Evolutionary conservation across 2,329 filamentous ascomycete genomes (phyloP).

Genomic region (Alternaria burnsii): DNA sequence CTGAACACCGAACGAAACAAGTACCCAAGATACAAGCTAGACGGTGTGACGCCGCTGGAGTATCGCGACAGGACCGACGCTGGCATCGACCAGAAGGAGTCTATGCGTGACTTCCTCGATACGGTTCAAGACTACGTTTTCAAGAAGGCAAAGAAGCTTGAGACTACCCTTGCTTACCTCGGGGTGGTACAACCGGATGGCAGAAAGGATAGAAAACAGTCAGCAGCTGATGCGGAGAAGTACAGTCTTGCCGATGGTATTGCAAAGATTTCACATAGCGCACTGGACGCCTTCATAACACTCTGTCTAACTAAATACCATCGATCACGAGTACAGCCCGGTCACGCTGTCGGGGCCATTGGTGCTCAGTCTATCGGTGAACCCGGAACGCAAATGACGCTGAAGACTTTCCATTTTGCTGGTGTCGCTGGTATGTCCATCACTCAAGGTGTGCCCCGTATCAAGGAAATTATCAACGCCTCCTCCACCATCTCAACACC

Average conservation of each 20-base stretch:
- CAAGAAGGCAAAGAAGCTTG: constrained; percentile 68
- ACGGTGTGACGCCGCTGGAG: constrained; percentile 59
- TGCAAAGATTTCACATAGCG: constrained; percentile 80
- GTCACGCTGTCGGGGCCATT: constrained; percentile 93
- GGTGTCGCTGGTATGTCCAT: constrained; percentile 99
- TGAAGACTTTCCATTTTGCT: constrained; percentile 99
- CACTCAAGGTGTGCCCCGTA: constrained; percentile 98
- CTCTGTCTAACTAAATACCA: constrained; percentile 90
- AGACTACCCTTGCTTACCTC: constrained; percentile 52
- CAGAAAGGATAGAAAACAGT: constrained; percentile 19
- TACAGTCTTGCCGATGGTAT: constrained; percentile 68
- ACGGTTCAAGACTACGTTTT: constrained; percentile 78
- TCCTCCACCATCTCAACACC: constrained; percentile 94
- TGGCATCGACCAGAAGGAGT: constrained; percentile 67
- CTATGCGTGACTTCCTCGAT: constrained; percentile 80
- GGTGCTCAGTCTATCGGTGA: constrained; percentile 98
- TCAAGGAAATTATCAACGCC: constrained; percentile 99
- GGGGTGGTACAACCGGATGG: constrained; percentile 29
- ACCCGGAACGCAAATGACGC: constrained; percentile 97
- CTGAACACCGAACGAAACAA: constrained; percentile 73
- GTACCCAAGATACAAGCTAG: constrained; percentile 44
- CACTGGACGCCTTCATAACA: constrained; percentile 77
- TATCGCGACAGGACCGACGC: constrained; percentile 76
- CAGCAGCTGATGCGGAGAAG: constrained; percentile 47
- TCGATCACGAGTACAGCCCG: constrained; percentile 89